Base-by-base conservation (phyloP, 2,329 filamentous ascomycete species). In the Lachnum nothofagi region DNA sequence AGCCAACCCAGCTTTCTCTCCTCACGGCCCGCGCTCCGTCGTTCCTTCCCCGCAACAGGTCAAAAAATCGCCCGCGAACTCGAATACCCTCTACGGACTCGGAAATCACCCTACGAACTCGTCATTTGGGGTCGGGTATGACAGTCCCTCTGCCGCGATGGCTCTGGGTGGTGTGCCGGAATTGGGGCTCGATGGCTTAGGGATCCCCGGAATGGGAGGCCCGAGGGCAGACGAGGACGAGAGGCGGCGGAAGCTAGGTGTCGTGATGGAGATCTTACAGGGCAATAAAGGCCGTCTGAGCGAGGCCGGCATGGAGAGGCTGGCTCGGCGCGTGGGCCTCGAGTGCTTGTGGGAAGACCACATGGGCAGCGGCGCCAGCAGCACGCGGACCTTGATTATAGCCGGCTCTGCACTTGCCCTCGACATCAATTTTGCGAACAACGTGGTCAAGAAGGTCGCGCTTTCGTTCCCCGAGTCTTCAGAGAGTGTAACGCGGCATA, bases 261-360 rank as follows among this genome's bases (percentile, higher is more conserved):
- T 49, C 9, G 61, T 66, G 17, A 47, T 64, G 35, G 63, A 64
- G 27, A 64, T 65, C 27, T 42, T 67, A 14, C 37, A 68, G 57
- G 57, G 54, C 10, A 65, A 67, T 58, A 79, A 79, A 54, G 85
- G 85, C 3, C 70, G 82, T 34, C 81, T 91, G 31, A 88, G 85
- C 57, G 84, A 88, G 60, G 81, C 85, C 24, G 85, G 85, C 2
- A 72, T 93, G n/a, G 82, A 86, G 64, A 76, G 85, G 46, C 70
- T 91, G 24, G 84, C 82, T 7, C 78, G 79, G 59, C 75, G 80
- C 46, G 74, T 84, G 46, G 85, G 84, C n/a, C 70, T 86, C 33
- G 82, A 85, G 52, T 76, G 74, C 48, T 67, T 84, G 10, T 82
- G 79, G 70, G 80, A 85, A 57, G 72, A 74, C 23, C 62, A 72